Conservation (phyloP, 2,329 filamentous ascomycete genomes). For the Aspergillus brunneoviolaceus region DNA sequence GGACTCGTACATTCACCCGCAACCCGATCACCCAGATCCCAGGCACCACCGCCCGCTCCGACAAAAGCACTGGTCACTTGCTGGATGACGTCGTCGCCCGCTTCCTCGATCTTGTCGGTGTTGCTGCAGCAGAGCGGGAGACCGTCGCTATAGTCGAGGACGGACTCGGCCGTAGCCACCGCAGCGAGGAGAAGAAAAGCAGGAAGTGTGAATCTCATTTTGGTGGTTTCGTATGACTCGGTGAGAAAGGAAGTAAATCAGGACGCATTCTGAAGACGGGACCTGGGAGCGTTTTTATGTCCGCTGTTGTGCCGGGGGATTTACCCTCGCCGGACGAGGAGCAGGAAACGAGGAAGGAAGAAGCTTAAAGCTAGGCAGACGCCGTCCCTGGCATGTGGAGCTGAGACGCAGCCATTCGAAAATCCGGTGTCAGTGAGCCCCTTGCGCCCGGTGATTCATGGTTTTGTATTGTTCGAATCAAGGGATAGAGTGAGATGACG, state of each 20-base stretch:
- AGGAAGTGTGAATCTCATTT: slow-evolving; percentile 2
- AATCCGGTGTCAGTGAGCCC: background rate
- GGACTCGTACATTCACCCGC: background rate
- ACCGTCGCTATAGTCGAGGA: slow-evolving; percentile 6
- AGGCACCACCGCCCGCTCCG: slow-evolving; percentile 2
- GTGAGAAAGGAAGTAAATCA: background rate
- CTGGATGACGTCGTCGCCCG: background rate
- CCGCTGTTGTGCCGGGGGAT: background rate
- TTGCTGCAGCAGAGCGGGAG: slow-evolving; percentile 4
- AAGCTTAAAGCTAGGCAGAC: background rate
- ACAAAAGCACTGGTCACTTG: slow-evolving; percentile 6
- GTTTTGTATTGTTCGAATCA: background rate
- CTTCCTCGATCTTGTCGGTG: slow-evolving; percentile 4
- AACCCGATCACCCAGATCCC: slow-evolving; percentile 2
- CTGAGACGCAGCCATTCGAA: background rate
- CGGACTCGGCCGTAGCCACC: background rate
- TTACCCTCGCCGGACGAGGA: background rate
- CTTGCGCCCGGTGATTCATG: background rate
- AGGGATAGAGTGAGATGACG: background rate
- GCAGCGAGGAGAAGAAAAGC: slow-evolving; percentile 1
- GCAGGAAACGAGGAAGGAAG: background rate
- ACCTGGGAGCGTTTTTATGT: background rate
- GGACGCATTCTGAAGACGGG: too few relatives aligned
- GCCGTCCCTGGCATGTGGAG: background rate
- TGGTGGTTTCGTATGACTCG: background rate